phyloP scores from a whole-genome alignment of 2,329 filamentous ascomycete genomes.

The Didymella pinodella region DNA sequence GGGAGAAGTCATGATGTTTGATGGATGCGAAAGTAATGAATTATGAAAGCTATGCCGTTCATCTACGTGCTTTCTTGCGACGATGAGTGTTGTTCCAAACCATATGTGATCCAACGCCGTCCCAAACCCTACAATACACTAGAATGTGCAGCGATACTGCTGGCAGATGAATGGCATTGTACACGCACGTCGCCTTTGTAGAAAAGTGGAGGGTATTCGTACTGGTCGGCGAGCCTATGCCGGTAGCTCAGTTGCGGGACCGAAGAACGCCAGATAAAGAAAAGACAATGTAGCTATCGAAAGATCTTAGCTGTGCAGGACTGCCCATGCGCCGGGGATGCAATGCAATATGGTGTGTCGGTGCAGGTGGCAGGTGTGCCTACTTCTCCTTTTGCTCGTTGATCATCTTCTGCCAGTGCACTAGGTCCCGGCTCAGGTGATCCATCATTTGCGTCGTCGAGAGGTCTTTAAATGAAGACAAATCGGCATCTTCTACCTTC shows the following conservation, averaged over 20 bases:
- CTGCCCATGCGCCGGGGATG: slow-evolving; percentile 16
- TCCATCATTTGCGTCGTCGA: slow-evolving; percentile 92
- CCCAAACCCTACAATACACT: slow-evolving; percentile 12
- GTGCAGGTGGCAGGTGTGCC: not conserved
- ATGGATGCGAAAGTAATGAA: slow-evolving; percentile 4
- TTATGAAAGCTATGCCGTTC: slow-evolving; percentile 17
- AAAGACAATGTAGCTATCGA: not conserved
- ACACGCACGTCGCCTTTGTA: slow-evolving; percentile 5
- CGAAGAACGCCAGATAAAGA: slow-evolving; percentile 29
- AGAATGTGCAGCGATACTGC: slow-evolving; percentile 15
- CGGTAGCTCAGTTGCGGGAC: slow-evolving; percentile 4
- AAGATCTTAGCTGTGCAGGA: not conserved
- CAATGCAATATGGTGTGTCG: slow-evolving; percentile 11
- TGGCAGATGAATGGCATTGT: not conserved
- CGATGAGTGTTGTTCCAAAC: not conserved
- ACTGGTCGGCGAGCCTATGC: slow-evolving; percentile 22
- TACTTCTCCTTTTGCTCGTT: slow-evolving; percentile 42
- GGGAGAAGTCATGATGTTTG: not conserved
- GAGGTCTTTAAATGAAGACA: slow-evolving; percentile 71
- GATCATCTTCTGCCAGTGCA: slow-evolving; percentile 78
- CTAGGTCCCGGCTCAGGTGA: slow-evolving; percentile 76
- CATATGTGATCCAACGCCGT: slow-evolving; percentile 6
- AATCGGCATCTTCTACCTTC: slow-evolving; percentile 54
- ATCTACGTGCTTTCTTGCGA: slow-evolving; percentile 4
- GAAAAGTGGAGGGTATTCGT: slow-evolving; percentile 47